Evolutionary conservation across 805 yeast genomes (phyloP).

Genomic region (Sungouiella thailandica): DNA sequence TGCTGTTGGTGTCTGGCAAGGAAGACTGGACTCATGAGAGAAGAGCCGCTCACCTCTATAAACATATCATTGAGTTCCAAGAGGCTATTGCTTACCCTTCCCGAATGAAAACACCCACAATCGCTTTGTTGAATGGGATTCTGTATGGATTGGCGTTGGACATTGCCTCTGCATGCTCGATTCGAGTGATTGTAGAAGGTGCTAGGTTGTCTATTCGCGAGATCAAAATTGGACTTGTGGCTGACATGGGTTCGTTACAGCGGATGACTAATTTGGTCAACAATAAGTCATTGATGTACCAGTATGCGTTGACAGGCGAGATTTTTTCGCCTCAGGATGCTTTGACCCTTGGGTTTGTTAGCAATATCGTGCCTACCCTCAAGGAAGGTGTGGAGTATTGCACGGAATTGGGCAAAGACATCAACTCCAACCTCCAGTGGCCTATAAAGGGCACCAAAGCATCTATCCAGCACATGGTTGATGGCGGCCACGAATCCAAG

Average conservation of each 20-base stretch:
- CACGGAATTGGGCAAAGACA: constrained; percentile 42
- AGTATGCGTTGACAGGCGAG: constrained; percentile 59
- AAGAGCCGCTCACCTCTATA: constrained; percentile 24
- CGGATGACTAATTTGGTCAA: constrained; percentile 51
- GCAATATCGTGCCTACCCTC: constrained; percentile 40
- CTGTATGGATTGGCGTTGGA: constrained; percentile 66
- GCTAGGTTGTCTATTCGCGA: constrained; percentile 59
- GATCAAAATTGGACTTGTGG: constrained; percentile 67
- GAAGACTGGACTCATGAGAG: constrained; percentile 10
- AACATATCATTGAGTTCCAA: constrained; percentile 55
- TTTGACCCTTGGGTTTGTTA: constrained; percentile 48
- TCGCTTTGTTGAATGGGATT: constrained; percentile 62
- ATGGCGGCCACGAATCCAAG: constrained; percentile 31
- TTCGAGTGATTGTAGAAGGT: constrained; percentile 52
- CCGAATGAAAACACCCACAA: constrained; percentile 53
- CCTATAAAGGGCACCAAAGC: constrained; percentile 64
- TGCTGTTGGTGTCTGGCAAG: constrained; percentile 6
- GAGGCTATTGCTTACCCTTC: constrained; percentile 46
- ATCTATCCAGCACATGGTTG: constrained; percentile 38
- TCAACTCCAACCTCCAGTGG: constrained; percentile 47
- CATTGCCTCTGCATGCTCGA: constrained; percentile 52
- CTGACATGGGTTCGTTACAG: constrained; percentile 76
- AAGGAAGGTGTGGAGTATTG: constrained; percentile 48
- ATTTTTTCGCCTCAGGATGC: constrained; percentile 55
- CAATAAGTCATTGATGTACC: constrained; percentile 54